A percentile compares a stretch with the other conserved stretches of the same genome.
Conservation (phyloP, 495 filamentous ascomycete species). For the Massariosphaeria phaeospora region DNA sequence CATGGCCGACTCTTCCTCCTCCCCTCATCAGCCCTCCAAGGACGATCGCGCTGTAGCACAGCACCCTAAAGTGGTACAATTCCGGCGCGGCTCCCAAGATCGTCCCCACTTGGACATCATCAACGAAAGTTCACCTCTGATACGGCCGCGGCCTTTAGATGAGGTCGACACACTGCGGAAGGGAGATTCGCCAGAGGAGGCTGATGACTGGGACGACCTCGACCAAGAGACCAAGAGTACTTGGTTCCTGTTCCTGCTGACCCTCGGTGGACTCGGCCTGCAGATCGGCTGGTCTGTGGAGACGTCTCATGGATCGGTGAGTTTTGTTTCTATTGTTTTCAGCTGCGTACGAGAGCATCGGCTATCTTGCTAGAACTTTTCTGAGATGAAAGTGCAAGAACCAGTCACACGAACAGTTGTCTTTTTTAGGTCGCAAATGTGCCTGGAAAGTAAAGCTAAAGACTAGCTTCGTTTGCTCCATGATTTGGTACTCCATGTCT, state of each 20-base stretch:
- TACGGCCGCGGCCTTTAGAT: conserved; percentile 42
- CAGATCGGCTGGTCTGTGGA: conserved; percentile 96
- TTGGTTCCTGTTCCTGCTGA: conserved; percentile 79
- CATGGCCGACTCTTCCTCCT: conserved; percentile 14
- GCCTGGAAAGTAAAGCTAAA: no score
- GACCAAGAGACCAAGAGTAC: conserved; percentile 64
- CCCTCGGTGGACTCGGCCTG: conserved; percentile 74
- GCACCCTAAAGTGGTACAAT: conserved; percentile 26
- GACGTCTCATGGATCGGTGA: conserved; percentile 73
- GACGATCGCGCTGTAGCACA: background rate
- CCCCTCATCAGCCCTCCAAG: background rate
- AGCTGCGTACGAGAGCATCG: no score
- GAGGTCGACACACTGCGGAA: conserved; percentile 36
- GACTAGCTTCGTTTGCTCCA: no score
- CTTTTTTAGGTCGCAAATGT: no score
- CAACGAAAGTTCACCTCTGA: conserved; percentile 57
- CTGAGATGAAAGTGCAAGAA: no score
- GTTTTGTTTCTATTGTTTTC: conserved; percentile 27
- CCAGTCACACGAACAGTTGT: no score
- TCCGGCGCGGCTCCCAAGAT: conserved; percentile 15
- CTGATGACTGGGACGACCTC: conserved; percentile 39
- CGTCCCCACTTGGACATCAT: conserved; percentile 22
- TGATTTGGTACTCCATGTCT: no score
- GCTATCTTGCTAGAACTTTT: no score
- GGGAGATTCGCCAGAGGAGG: conserved; percentile 27